Conservation (phyloP, 306 rosid species). For the Purshia tridentata region DNA sequence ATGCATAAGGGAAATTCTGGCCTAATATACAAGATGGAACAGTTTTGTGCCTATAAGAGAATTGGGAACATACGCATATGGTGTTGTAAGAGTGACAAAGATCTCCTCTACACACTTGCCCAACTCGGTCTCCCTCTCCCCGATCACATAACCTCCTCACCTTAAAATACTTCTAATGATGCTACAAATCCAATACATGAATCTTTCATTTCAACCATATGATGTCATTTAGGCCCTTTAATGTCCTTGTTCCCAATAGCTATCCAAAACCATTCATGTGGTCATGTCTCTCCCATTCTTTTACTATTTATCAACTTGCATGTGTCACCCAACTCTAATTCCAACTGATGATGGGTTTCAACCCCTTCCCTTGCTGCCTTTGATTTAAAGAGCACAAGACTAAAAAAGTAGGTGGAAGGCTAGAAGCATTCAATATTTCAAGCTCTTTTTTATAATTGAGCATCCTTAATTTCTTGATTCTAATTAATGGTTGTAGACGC, state of each 20-base stretch:
- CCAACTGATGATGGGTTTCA: constrained; percentile 21
- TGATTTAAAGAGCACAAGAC: constrained; percentile 30
- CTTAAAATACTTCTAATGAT: constrained; percentile 17
- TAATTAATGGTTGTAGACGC: background rate
- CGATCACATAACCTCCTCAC: constrained; percentile 10
- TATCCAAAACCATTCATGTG: constrained; percentile 52
- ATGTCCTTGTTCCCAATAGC: constrained; percentile 35
- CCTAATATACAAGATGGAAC: constrained; percentile 24
- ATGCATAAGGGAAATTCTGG: no score
- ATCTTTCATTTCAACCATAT: constrained; percentile 23
- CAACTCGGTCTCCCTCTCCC: constrained; percentile 29
- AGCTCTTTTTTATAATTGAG: background rate
- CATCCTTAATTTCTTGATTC: background rate
- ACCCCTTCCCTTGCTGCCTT: constrained; percentile 22
- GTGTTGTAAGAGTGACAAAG: constrained; percentile 35
- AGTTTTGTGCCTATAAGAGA: constrained; percentile 30
- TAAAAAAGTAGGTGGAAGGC: constrained; percentile 12
- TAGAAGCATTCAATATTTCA: background rate
- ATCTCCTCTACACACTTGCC: constrained; percentile 22
- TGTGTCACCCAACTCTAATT: constrained; percentile 17
- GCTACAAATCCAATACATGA: constrained; percentile 18
- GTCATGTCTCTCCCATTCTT: constrained; percentile 30
- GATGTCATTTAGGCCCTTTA: constrained; percentile 37
- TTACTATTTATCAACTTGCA: background rate
- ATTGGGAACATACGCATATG: constrained; percentile 42